Percentiles rank a stretch among this genome's conserved stretches.
These are phyloP conservation scores for Hirschioporus abietinus DNA, from an alignment of 768 basidiomycete genomes.

Conservation along the genomic window DNA sequence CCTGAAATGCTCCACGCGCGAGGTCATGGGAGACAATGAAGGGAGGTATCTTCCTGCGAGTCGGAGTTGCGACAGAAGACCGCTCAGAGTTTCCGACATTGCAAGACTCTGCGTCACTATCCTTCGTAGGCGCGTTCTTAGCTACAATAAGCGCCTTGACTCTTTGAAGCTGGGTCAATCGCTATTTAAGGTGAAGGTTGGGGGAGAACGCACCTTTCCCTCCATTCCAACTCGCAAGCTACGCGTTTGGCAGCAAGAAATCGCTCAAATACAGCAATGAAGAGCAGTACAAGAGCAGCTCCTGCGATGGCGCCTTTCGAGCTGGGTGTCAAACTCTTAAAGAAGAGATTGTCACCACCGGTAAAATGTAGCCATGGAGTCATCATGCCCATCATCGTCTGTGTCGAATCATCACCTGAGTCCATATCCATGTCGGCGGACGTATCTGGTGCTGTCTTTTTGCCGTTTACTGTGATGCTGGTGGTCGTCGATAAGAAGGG, in stretches of 20 bases:
- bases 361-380: slow-evolving; percentile 67
- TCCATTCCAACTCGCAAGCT: slow-evolving; percentile 54
- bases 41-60: slow-evolving; percentile 42
- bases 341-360: slow-evolving; percentile 58
- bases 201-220: slow-evolving; percentile 37
- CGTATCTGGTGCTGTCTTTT: background rate
- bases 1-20: slow-evolving; percentile 61
- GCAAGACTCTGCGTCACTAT: slow-evolving; percentile 2
- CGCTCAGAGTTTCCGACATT: background rate
- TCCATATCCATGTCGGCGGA: slow-evolving; percentile 9
- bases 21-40: slow-evolving; percentile 68
- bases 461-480: background rate
- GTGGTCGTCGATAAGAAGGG: background rate
- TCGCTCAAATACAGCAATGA: slow-evolving; percentile 67
- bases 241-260: slow-evolving; percentile 55
- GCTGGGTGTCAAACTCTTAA: slow-evolving; percentile 61
- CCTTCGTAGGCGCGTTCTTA: background rate
- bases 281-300: slow-evolving; percentile 64
- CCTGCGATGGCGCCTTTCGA: slow-evolving; percentile 69
- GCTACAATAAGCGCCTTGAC: background rate
- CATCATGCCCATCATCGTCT: slow-evolving; percentile 38
- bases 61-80: background rate
- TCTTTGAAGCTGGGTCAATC: slow-evolving; percentile 6
- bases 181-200: slow-evolving; percentile 10
- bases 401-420: slow-evolving; percentile 13